Evolutionary conservation across 768 basidiomycete genomes (phyloP), one percentile per base, ranked within the genome.

Genomic region (Psilocybe subaeruginosa): DNA sequence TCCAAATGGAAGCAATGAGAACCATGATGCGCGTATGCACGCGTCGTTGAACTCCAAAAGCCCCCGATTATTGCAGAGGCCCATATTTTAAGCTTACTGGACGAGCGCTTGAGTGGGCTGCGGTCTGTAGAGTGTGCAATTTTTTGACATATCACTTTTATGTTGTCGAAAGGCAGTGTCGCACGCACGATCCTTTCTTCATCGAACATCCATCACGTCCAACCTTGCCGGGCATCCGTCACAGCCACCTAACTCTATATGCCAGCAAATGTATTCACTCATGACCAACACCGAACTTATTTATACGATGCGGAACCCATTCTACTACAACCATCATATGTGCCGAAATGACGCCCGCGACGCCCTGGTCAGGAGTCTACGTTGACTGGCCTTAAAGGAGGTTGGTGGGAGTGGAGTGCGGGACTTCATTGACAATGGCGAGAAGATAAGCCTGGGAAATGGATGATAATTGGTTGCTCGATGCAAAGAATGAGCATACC

Each of bases 21-120:
- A 75, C 85, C 85, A 88, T 12, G 82, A 75, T 0, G 73, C 72
- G 39, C 86, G 79, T 3, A 85, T 71, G 64, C 87, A 88, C 7
- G 76, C 53, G 59, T 78, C 71, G 4, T 70, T 66, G 54, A 85
- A 74, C 72, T 86, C 83, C 35, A 80, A 70, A 23, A 70, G 67
- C 16, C 73, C 74, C 31, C 71, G 56, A 58, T 66, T 67, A 49
- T 60, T 65, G 49, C 73, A 78, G 63, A 80, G 4, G 14, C 41
- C n/a, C 41, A 43, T 43, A 5, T 43, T 43, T 16, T 1, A 11
- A 43, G 41, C 41, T 43, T 43, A 5, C 41, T 43, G 41, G 14
- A n/a, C 14, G 41, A n/a, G 41, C 7, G 41, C 41, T 43, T 12
- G 14, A 16, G 8, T 43, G 41, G 41, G 41, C 41, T 43, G 41